Evolutionary conservation across 2,329 filamentous ascomycete species (phyloP).

Genomic region (Amauroascus niger): DNA sequence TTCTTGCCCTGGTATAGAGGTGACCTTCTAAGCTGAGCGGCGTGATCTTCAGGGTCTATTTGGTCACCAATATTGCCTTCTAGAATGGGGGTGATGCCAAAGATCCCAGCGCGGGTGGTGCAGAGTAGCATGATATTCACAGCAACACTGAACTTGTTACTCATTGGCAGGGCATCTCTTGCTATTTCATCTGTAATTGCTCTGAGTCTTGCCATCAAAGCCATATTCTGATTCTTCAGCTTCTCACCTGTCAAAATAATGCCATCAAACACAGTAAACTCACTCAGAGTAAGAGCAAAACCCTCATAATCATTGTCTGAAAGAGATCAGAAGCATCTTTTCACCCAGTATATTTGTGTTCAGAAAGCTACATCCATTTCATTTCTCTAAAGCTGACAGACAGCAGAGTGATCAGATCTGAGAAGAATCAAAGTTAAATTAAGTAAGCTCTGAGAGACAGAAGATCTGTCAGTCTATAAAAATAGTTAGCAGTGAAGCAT

Average conservation of each 20-base stretch:
- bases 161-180: neutral
- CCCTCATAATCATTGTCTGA: constrained; percentile 1
- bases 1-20: neutral
- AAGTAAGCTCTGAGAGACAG: constrained; percentile 1
- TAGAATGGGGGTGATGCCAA: neutral
- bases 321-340: constrained; percentile 1
- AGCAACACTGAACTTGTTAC: neutral
- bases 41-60: neutral
- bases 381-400: neutral
- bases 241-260: neutral
- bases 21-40: neutral
- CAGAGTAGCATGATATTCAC: neutral
- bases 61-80: neutral
- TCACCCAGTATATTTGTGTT: neutral
- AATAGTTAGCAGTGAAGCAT: neutral
- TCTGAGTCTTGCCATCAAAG: neutral
- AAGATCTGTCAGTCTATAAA: neutral
- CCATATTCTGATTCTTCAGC: neutral
- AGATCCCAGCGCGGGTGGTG: neutral
- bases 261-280: neutral
- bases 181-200: neutral
- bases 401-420: neutral
- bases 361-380: neutral
- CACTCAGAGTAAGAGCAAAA: neutral
- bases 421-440: constrained; percentile 2